Conservation (phyloP, 345 rosid genomes). For the Durio zibethinus region DNA sequence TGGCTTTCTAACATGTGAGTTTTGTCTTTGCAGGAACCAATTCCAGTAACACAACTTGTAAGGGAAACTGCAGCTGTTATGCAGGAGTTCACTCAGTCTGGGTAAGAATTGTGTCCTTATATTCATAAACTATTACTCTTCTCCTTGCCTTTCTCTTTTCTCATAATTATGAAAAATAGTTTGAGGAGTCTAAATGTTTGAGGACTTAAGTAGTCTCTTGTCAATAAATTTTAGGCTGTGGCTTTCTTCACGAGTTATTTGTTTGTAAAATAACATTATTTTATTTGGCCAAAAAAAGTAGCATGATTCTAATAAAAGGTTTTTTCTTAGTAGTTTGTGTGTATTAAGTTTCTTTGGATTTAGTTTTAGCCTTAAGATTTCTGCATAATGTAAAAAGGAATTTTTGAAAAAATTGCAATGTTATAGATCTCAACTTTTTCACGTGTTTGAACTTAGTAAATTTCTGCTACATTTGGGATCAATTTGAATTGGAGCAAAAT, state of each 20-base stretch:
- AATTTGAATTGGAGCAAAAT: neutral
- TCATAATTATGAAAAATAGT: neutral
- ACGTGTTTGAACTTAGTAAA: neutral
- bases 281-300: neutral
- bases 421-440: neutral
- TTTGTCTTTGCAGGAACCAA: constrained; percentile 60
- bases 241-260: neutral
- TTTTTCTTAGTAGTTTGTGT: neutral
- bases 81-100: constrained; percentile 97
- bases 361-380: neutral
- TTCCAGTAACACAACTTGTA: constrained; percentile 91
- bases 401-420: neutral
- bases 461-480: neutral
- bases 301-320: neutral
- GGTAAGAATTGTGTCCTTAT: constrained; percentile 36
- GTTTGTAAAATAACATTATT: neutral
- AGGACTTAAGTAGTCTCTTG: neutral
- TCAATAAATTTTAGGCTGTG: neutral
- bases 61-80: constrained; percentile 95
- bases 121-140: neutral
- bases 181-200: neutral
- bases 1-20: constrained; percentile 10
- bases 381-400: neutral
- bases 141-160: neutral
- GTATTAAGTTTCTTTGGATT: neutral